phyloP scores from a whole-genome alignment of 805 yeast genomes.

The Cyberlindnera japonica region DNA sequence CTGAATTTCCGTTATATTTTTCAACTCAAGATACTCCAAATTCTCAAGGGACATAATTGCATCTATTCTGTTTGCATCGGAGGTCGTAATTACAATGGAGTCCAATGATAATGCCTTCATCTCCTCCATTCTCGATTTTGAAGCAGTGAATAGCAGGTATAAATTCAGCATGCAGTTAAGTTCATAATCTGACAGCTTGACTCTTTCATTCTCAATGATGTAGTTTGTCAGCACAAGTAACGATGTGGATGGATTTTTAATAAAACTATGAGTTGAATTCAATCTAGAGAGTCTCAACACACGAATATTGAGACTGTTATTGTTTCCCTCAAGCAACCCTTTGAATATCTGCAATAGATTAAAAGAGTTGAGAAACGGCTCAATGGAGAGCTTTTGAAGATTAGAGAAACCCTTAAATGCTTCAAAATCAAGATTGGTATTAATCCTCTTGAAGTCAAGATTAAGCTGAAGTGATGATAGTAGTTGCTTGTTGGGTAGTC shows the following conservation, averaged over 20 bases:
- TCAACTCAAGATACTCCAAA: constrained; percentile 31
- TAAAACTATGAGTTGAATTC: constrained; percentile 14
- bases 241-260: constrained; percentile 16
- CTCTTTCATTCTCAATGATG: constrained; percentile 16
- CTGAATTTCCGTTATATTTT: constrained; percentile 36
- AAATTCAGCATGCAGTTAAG: constrained; percentile 13
- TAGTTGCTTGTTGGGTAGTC: constrained; percentile 30
- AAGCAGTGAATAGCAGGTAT: constrained; percentile 9
- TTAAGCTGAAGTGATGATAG: constrained; percentile 31
- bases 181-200: constrained; percentile 19
- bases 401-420: constrained; percentile 27
- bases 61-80: constrained; percentile 15
- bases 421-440: constrained; percentile 7
- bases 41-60: constrained; percentile 9
- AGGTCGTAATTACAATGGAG: constrained; percentile 15
- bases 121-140: constrained; percentile 2
- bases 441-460: constrained; percentile 28
- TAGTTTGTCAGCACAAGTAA: constrained; percentile 21
- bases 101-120: constrained; percentile 16
- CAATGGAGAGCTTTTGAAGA: constrained; percentile 32
- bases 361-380: constrained; percentile 32
- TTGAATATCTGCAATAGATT: constrained; percentile 25
- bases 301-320: constrained; percentile 10
- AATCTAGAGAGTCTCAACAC: constrained; percentile 17
- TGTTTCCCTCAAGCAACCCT: constrained; percentile 12